A percentile compares a stretch with the other conserved stretches of the same genome.
Conservation (phyloP, 2,329 filamentous ascomycete genomes). For the Diplodia scrobiculata region DNA sequence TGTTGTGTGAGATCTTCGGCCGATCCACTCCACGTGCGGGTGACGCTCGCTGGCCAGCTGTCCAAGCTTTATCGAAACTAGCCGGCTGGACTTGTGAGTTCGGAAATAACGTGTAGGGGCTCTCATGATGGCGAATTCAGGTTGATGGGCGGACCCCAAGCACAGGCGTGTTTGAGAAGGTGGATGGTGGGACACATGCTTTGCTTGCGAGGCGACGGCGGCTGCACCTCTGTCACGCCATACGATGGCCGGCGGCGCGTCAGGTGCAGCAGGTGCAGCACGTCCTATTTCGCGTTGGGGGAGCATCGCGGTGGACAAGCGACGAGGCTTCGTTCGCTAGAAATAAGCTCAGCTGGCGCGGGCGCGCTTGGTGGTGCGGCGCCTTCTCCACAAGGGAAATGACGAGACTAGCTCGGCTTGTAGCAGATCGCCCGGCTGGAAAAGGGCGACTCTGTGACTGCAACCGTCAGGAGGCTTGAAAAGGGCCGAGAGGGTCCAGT, state of each 20-base stretch:
- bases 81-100: background rate
- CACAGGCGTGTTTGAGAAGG: too few relatives aligned
- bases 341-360: background rate
- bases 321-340: background rate
- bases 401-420: background rate
- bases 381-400: conserved; percentile 3
- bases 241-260: background rate
- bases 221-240: background rate
- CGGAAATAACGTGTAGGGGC: background rate
- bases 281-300: background rate
- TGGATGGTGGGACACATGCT: too few relatives aligned
- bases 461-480: background rate
- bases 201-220: too few relatives aligned
- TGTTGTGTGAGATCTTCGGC: background rate
- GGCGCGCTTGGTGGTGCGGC: background rate
- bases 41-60: background rate
- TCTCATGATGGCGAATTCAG: background rate
- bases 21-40: conserved; percentile 7
- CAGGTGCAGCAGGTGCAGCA: background rate
- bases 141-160: background rate
- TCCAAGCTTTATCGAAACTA: conserved; percentile 4
- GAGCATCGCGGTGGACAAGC: background rate
- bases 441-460: background rate
- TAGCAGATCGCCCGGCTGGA: background rate
- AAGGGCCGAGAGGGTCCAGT: background rate